Conservation (phyloP, 2,329 filamentous ascomycete genomes). For the Epichloe scottii region DNA sequence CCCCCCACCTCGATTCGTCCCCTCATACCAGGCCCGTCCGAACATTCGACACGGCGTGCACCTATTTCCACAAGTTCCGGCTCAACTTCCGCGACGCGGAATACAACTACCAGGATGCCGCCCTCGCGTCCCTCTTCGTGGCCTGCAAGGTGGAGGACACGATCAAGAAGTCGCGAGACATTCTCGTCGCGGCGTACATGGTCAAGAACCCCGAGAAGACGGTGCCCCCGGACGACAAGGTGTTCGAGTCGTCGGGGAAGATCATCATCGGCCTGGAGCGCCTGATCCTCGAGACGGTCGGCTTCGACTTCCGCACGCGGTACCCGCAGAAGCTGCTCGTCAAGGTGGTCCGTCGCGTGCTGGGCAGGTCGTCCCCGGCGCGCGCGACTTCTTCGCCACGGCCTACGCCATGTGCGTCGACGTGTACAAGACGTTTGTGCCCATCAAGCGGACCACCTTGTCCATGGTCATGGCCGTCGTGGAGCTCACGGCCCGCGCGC, state of each 20-base stretch:
- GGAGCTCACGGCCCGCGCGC: conserved; percentile 65
- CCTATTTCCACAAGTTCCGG: conserved; percentile 90
- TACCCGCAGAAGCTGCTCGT: conserved; percentile 76
- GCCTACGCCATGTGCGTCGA: conserved; percentile 80
- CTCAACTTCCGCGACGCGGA: conserved; percentile 74
- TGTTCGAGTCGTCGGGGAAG: conserved; percentile 70
- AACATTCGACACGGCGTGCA: conserved; percentile 82
- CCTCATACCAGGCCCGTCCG: conserved; percentile 55
- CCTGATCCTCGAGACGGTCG: conserved; percentile 80
- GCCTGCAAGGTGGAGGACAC: conserved; percentile 98
- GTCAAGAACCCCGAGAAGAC: conserved; percentile 58
- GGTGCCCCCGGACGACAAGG: conserved; percentile 70
- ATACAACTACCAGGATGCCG: conserved; percentile 77
- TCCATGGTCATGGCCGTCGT: conserved; percentile 73
- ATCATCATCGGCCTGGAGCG: conserved; percentile 82
- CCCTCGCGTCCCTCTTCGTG: conserved; percentile 76
- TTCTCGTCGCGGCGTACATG: conserved; percentile 83
- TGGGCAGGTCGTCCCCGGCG: conserved; percentile 17
- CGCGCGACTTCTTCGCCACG: conserved; percentile 42
- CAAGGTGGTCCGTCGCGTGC: conserved; percentile 57
- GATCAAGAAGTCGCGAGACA: conserved; percentile 89
- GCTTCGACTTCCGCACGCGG: conserved; percentile 85
- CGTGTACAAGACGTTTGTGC: conserved; percentile 84
- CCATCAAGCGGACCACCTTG: conserved; percentile 78
- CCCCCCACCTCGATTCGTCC: background rate